Evolutionary conservation across 768 basidiomycete genomes (phyloP).

Genomic region (Ramaria sp.): DNA sequence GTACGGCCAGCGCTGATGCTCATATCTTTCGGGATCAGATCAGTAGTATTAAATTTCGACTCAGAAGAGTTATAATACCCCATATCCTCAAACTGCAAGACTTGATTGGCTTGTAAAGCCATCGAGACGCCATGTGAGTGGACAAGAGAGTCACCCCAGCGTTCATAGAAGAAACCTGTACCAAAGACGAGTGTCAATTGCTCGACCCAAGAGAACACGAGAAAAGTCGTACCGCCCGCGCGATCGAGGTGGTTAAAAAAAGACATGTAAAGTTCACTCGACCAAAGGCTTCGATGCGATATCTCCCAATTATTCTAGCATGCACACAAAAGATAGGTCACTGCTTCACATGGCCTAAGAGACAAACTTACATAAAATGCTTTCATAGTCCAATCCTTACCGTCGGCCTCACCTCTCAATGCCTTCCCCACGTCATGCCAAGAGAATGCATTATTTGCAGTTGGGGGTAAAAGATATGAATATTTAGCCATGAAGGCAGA

Average conservation of each 20-base stretch:
- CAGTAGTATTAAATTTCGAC: not conserved
- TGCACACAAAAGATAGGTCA: not conserved
- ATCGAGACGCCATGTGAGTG: slow-evolving; percentile 21
- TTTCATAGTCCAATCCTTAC: not conserved
- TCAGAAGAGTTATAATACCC: not conserved
- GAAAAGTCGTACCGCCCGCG: slow-evolving; percentile 15
- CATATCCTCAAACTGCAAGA: slow-evolving; percentile 6
- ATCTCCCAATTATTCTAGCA: slow-evolving; percentile 32
- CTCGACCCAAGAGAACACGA: not conserved
- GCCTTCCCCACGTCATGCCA: slow-evolving; percentile 1
- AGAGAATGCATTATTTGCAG: not conserved
- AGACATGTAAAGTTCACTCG: slow-evolving; percentile 23
- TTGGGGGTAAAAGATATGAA: not conserved
- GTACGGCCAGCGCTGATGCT: slow-evolving; percentile 3
- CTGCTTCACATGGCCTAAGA: not conserved
- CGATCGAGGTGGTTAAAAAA: slow-evolving; percentile 27
- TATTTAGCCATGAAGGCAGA: not conserved
- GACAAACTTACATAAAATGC: not conserved
- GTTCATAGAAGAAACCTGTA: slow-evolving; percentile 30
- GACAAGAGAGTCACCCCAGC: slow-evolving; percentile 27
- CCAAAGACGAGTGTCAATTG: not conserved
- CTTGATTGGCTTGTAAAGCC: not conserved
- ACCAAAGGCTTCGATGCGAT: slow-evolving; percentile 26
- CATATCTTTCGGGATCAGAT: not conserved
- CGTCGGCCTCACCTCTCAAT: not conserved